These are phyloP conservation scores for Phytopythium delawarense DNA, from an alignment of 352 stramenopile genomes.

Conservation along the genomic window DNA sequence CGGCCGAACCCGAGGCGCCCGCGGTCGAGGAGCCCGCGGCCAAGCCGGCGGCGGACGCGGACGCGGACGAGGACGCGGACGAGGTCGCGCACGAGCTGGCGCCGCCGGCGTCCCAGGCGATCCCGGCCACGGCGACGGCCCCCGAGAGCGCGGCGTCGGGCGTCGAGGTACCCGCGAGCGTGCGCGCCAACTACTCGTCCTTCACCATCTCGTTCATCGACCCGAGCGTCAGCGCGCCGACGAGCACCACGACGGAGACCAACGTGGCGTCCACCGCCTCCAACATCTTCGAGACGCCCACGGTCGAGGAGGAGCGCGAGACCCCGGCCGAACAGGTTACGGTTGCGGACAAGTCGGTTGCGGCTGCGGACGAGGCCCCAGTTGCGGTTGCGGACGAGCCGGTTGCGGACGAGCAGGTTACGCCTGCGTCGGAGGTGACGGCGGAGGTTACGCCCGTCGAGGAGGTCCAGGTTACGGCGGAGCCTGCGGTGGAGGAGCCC, in stretches of 20 bases:
- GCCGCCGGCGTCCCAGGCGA: conserved; percentile 12
- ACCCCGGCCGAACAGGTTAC: neutral
- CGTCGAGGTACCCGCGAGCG: conserved; percentile 37
- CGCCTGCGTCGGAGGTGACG: neutral
- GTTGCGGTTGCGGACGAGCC: too few species aligned
- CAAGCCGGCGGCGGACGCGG: conserved; percentile 1
- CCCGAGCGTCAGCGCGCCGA: conserved; percentile 31
- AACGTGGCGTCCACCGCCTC: conserved; percentile 18
- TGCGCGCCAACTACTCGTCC: conserved; percentile 46
- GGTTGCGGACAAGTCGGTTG: neutral
- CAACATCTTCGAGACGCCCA: conserved; percentile 2
- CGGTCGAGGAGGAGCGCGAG: neutral
- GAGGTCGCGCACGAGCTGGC: conserved; percentile 20
- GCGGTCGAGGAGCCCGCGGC: conserved; percentile 11
- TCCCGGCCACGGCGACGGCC: conserved; percentile 3
- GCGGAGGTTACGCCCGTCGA: neutral
- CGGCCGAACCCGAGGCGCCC: neutral
- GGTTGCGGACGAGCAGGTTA: neutral
- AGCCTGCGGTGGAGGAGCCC: neutral
- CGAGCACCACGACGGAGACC: conserved; percentile 20
- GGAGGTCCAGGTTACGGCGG: neutral
- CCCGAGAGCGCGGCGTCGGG: conserved; percentile 10
- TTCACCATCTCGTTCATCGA: conserved; percentile 59
- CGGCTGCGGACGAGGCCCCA: too few species aligned
- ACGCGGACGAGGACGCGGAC: conserved; percentile 10